Conservation (phyloP, 1,139 yeast genomes). For the Diutina mesorugosa region DNA sequence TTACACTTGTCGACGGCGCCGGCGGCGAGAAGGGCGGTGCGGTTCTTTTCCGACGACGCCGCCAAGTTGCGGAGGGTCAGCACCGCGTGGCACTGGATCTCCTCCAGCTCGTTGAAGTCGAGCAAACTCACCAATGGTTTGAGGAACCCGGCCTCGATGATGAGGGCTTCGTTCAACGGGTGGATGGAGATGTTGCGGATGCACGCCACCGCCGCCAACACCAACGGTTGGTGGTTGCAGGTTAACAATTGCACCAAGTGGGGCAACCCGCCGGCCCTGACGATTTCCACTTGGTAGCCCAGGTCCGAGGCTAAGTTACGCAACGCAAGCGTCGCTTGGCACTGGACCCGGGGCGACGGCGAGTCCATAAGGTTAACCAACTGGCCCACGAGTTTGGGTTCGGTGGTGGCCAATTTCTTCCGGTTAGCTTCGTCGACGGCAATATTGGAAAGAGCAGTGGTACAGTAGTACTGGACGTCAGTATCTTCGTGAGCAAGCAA, state of each 20-base stretch:
- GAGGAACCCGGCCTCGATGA: constrained; percentile 91
- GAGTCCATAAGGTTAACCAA: constrained; percentile 88
- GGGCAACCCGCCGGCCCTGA: constrained; percentile 89
- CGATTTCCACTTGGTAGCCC: constrained; percentile 86
- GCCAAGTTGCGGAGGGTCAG: constrained; percentile 92
- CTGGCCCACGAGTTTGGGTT: constrained; percentile 85
- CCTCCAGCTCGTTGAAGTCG: constrained; percentile 82
- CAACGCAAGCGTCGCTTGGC: constrained; percentile 94
- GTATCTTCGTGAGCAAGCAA: constrained; percentile 79
- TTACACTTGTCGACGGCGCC: constrained; percentile 94
- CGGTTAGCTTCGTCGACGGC: constrained; percentile 94
- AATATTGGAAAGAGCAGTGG: constrained; percentile 91
- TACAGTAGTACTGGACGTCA: constrained; percentile 96
- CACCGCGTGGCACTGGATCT: constrained; percentile 95
- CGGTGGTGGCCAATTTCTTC: constrained; percentile 78
- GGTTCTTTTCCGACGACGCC: constrained; percentile 86
- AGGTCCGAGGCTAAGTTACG: constrained; percentile 94
- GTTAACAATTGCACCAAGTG: constrained; percentile 79
- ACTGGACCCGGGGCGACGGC: constrained; percentile 85
- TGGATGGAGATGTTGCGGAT: constrained; percentile 93
- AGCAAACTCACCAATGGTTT: constrained; percentile 78
- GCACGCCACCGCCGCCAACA: constrained; percentile 95
- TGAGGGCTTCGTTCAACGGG: constrained; percentile 88
- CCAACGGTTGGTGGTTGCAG: constrained; percentile 83
- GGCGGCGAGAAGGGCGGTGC: constrained; percentile 84